Evolutionary conservation across 2,329 filamentous ascomycete species (phyloP).

Genomic region (Aureobasidium musti): DNA sequence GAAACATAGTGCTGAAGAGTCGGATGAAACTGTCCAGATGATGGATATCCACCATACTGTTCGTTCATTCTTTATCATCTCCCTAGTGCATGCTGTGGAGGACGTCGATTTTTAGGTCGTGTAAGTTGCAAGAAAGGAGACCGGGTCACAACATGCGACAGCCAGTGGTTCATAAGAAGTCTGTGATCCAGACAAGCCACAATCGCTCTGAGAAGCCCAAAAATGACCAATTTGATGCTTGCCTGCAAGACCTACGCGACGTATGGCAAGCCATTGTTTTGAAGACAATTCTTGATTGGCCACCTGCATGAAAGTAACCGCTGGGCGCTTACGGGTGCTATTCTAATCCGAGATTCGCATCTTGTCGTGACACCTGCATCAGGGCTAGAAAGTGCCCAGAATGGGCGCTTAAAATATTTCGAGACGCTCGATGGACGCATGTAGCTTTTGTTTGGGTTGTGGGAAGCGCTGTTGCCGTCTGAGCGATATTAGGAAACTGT

Average conservation of each 20-base stretch:
- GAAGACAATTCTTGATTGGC: constrained; percentile 7
- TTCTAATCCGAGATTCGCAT: constrained; percentile 20
- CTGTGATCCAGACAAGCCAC: constrained; percentile 17
- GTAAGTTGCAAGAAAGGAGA: constrained; percentile 1
- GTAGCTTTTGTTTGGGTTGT: not conserved
- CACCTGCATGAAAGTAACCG: constrained; percentile 7
- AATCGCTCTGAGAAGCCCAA: not conserved
- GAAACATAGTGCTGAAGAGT: constrained; percentile 39
- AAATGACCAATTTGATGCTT: constrained; percentile 1
- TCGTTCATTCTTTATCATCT: constrained; percentile 25
- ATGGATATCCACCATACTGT: constrained; percentile 21
- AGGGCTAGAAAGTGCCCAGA: not conserved
- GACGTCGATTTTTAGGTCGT: constrained; percentile 1
- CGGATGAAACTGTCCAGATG: constrained; percentile 14
- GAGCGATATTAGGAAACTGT: not conserved
- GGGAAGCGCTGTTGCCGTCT: not conserved
- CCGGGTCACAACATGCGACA: constrained; percentile 4
- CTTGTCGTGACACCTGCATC: constrained; percentile 21
- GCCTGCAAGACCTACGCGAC: constrained; percentile 16
- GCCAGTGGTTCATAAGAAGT: constrained; percentile 15
- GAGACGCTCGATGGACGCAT: not conserved
- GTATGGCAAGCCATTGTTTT: constrained; percentile 16
- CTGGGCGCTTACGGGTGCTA: constrained; percentile 29
- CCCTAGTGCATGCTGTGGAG: not conserved
- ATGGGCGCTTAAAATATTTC: constrained; percentile 7